These are phyloP conservation scores for Diphasiastrum complanatum DNA, from an alignment of 83 land plant genomes.

Conservation along the genomic window DNA sequence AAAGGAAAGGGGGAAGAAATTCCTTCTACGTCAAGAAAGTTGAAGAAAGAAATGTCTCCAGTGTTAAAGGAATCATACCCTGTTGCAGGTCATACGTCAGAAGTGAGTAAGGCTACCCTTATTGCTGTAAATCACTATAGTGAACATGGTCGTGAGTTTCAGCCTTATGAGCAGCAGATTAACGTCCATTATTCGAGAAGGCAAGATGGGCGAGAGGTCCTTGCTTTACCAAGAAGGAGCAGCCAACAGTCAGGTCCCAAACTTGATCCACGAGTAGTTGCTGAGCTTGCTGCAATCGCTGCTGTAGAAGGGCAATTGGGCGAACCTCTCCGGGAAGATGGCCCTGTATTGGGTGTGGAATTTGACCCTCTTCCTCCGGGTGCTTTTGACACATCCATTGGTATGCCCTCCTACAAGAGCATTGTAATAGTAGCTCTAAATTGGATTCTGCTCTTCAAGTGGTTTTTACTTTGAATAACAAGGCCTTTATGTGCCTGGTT, in stretches of 20 bases:
- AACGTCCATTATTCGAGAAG: too few relatives aligned
- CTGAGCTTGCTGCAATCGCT: constrained; percentile 43
- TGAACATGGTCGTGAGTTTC: too few relatives aligned
- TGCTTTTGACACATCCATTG: constrained; percentile 51
- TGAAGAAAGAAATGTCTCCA: constrained; percentile 28
- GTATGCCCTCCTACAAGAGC: constrained; percentile 3
- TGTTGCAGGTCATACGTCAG: too few relatives aligned
- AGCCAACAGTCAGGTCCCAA: constrained; percentile 20
- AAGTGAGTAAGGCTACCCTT: too few relatives aligned
- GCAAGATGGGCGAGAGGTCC: constrained; percentile 7
- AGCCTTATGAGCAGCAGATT: too few relatives aligned
- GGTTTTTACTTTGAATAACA: too few relatives aligned
- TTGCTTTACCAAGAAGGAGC: constrained; percentile 9
- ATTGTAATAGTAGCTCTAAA: neutral
- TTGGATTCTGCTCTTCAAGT: neutral
- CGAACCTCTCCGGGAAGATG: constrained; percentile 54
- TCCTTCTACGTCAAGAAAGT: constrained; percentile 12
- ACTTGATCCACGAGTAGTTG: constrained; percentile 35
- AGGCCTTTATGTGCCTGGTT: too few relatives aligned
- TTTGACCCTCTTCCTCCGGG: constrained; percentile 83
- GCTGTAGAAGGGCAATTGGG: constrained; percentile 69
- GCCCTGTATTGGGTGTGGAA: constrained; percentile 61
- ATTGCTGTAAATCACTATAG: too few relatives aligned
- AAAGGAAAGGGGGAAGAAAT: constrained; percentile 36
- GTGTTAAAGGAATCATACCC: constrained; percentile 8